Base-by-base conservation (phyloP, 176 grass and related monocot genomes). In the Oryza nivara region DNA sequence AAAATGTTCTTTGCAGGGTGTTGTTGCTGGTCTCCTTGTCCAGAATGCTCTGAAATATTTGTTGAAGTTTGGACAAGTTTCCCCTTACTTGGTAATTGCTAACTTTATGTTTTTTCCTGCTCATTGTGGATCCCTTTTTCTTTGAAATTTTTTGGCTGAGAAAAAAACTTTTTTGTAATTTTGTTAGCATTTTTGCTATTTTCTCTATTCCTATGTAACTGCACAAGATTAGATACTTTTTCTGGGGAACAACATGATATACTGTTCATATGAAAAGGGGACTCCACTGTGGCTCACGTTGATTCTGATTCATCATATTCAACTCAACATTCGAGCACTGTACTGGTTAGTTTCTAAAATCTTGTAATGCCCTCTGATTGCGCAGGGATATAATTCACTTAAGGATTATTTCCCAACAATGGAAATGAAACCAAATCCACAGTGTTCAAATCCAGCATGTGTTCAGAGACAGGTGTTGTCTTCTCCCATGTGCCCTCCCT, bases 371-470 rank as follows among this genome's bases (percentile, higher is more conserved):
- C 7, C 58, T 85, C 28, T 65, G 10, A 82, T 73, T 60, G 38
- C 84, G 75, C 76, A 95, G 96, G 96, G 96, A 81, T 98, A 98
- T 80, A 98, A 98, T 87, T 95, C 96, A 61, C 91, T 98, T 14
- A 98, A 98, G 73, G 96, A 98, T 75, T 98, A 73, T 84, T 98
- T 98, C 67, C 96, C 96, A 58, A 90, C 93, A 65, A 98, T 98
- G 96, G 85, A 95, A 88, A 98, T 98, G 96, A 98, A 65, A 70
- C 96, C 96, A 75, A 98, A 98, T 80, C 96, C 96, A 58, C 93
- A 98, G 73, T 98, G 96, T 77, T 98, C 93, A 11, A 98, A 98
- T 77, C 77, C 82, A 71, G 91, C 96, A 83, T 98, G 93, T 78
- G 78, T 98, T 87, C 79, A 89, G 71, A 92, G 93, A 86, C 96